phyloP scores from a whole-genome alignment of 176 grass and related monocot species.

The Raddia distichophylla region DNA sequence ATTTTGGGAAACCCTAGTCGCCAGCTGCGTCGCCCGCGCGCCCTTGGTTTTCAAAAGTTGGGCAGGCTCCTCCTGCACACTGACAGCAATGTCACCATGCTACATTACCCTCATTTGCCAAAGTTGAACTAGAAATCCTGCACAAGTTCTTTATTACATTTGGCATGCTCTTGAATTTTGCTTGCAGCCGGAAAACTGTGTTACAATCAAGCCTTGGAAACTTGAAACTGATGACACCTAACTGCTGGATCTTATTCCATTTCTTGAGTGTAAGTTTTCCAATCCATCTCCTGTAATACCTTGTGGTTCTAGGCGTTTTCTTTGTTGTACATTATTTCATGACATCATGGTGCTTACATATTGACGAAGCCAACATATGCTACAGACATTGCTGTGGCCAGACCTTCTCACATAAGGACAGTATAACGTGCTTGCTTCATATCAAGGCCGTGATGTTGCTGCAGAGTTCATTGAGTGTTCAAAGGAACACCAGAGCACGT shows the following conservation, averaged over 20 bases:
- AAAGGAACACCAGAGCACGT: constrained; percentile 66
- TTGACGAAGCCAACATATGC: constrained; percentile 25
- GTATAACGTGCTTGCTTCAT: constrained; percentile 80
- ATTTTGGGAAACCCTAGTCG: too few species aligned
- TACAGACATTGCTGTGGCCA: constrained; percentile 71
- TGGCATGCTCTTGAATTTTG: constrained; percentile 73
- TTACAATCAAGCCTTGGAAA: constrained; percentile 78
- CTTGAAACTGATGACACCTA: constrained; percentile 79
- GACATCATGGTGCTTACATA: constrained; percentile 11
- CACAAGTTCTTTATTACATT: constrained; percentile 70
- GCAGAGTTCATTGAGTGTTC: constrained; percentile 74
- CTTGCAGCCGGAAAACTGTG: constrained; percentile 76
- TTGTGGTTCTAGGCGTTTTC: constrained; percentile 29
- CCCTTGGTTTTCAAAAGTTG: too few species aligned
- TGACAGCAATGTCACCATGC: too few species aligned
- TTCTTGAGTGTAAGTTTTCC: constrained; percentile 87
- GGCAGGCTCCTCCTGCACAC: too few species aligned
- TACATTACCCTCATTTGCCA: too few species aligned
- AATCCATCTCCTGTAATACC: constrained; percentile 21
- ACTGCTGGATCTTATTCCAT: constrained; percentile 94
- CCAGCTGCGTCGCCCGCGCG: too few species aligned
- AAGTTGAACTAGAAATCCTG: constrained; percentile 92
- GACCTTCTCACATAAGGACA: constrained; percentile 73
- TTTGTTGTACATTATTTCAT: constrained; percentile 6
- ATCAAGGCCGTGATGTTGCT: constrained; percentile 81